A percentile compares a stretch with the other conserved stretches of the same genome.
Conservation (phyloP, 1,284 basidiomycete species). For the Baeospora myosura region DNA sequence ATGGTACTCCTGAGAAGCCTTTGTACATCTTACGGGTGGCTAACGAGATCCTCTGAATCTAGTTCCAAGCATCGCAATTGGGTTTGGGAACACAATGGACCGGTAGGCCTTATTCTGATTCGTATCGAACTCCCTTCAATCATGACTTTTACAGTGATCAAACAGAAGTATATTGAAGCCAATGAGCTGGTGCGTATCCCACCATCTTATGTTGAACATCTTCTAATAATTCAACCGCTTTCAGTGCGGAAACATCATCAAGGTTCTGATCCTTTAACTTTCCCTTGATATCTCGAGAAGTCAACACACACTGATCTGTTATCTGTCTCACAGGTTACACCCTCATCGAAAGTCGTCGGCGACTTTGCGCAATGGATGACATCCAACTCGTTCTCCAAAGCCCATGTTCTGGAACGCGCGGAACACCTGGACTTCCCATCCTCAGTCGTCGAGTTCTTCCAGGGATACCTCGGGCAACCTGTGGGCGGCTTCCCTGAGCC, state of each 20-base stretch:
- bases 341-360: constrained; percentile 98
- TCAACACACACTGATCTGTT: too few relatives aligned
- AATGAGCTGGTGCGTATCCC: constrained; percentile 70
- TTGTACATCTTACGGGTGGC: too few relatives aligned
- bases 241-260: constrained; percentile 96
- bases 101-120: constrained; percentile 32
- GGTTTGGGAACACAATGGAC: constrained; percentile 97
- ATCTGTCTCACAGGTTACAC: constrained; percentile 64
- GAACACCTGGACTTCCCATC: constrained; percentile 95
- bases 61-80: constrained; percentile 98
- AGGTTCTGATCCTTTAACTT: constrained; percentile 38
- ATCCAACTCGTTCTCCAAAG: constrained; percentile 83
- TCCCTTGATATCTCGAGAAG: constrained; percentile 2
- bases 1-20: constrained; percentile 52
- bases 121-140: constrained; percentile 12
- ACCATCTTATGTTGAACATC: constrained; percentile 6
- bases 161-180: constrained; percentile 97
- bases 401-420: constrained; percentile 83
- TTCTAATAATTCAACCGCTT: constrained; percentile 13
- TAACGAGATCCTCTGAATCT: too few relatives aligned
- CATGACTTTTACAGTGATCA: constrained; percentile 64
- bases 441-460: constrained; percentile 95
- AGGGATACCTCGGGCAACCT: constrained; percentile 95
- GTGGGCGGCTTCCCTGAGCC: constrained; percentile 99
- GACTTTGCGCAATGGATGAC: constrained; percentile 99